These are phyloP conservation scores for Ceratocystiopsis minuta DNA, from an alignment of 2,329 filamentous ascomycete genomes.

Conservation along the genomic window DNA sequence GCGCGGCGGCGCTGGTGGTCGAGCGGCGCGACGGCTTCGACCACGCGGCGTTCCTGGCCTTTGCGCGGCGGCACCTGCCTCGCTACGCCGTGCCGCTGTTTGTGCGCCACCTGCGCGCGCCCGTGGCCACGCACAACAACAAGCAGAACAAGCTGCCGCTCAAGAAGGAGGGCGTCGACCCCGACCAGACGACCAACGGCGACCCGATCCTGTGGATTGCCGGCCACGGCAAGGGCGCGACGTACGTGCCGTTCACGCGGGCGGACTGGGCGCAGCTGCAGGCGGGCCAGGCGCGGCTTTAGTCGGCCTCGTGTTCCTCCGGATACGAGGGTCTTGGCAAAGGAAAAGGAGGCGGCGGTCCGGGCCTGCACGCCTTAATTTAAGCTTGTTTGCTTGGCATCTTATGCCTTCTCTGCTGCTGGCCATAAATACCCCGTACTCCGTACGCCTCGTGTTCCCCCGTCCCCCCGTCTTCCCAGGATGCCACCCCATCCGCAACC, in stretches of 20 bases:
- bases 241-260: conserved; percentile 40
- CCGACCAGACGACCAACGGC: conserved; percentile 22
- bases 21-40: conserved; percentile 26
- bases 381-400: too few species aligned
- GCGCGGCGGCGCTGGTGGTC: conserved; percentile 34
- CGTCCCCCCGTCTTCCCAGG: too few species aligned
- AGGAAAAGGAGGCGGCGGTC: too few species aligned
- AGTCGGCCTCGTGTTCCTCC: too few species aligned
- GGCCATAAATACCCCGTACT: too few species aligned
- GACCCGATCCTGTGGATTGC: conserved; percentile 38
- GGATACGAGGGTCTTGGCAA: too few species aligned
- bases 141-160: conserved; percentile 65
- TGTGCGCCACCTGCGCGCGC: conserved; percentile 39
- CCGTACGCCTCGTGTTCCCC: too few species aligned
- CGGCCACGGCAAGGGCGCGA: conserved; percentile 31
- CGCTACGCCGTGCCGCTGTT: conserved; percentile 63
- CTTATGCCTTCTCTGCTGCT: too few species aligned
- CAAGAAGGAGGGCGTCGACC: conserved; percentile 47
- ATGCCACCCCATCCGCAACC: too few species aligned
- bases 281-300: conserved; percentile 14
- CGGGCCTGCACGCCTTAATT: too few species aligned
- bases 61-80: conserved; percentile 40
- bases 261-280: conserved; percentile 34
- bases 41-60: conserved; percentile 39
- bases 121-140: conserved; percentile 53